Evolutionary conservation across 108 stramenopile genomes (phyloP).

Genomic region (Schizochytrium sp.): DNA sequence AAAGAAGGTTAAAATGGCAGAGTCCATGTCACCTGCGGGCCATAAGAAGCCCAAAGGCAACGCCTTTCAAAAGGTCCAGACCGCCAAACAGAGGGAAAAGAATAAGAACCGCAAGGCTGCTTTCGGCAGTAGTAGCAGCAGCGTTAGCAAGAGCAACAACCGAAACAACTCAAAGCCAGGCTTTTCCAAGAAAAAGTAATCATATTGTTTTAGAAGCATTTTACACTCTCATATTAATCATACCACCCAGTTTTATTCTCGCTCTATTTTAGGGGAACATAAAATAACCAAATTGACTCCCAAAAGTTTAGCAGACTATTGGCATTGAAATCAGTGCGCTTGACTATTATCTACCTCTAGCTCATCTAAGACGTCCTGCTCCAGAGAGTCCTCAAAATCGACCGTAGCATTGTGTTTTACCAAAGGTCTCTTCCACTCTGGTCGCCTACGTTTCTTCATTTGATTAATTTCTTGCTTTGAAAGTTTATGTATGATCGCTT

Average conservation of each 20-base stretch:
- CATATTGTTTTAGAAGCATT: too few relatives aligned
- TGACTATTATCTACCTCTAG: too few relatives aligned
- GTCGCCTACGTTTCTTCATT: neutral
- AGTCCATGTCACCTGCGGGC: neutral
- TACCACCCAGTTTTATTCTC: too few relatives aligned
- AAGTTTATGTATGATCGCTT: neutral
- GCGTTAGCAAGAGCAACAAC: neutral
- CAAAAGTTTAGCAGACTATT: too few relatives aligned
- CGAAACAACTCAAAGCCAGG: conserved; percentile 3
- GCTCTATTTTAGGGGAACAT: too few relatives aligned
- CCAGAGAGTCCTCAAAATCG: neutral
- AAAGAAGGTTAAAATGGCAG: conserved; percentile 36
- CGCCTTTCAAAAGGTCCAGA: neutral
- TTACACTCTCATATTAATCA: too few relatives aligned
- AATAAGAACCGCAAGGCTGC: neutral
- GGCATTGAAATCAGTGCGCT: too few relatives aligned
- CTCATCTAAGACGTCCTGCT: too few relatives aligned
- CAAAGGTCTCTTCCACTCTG: neutral
- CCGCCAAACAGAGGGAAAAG: conserved; percentile 2
- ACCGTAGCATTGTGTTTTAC: neutral
- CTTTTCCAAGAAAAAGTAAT: neutral
- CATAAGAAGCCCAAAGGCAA: neutral
- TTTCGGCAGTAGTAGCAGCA: too few relatives aligned
- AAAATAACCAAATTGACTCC: too few relatives aligned
- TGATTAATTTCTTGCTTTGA: neutral